These are phyloP conservation scores for Arachis monticola DNA, from an alignment of 331 rosid genomes.

Conservation along the genomic window DNA sequence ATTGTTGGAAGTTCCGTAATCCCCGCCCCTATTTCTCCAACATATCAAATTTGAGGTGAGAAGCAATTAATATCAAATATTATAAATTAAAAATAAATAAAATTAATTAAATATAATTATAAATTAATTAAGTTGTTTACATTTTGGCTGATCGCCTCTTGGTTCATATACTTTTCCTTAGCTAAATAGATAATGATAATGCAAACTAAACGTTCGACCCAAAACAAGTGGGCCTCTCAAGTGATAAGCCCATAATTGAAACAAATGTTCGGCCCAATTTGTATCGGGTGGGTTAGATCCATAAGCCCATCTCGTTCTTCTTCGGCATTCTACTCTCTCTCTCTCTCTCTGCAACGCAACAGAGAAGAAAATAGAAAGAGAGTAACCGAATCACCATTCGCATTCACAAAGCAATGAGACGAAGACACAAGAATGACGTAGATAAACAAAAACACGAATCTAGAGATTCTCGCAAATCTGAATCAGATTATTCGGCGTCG, in stretches of 20 bases:
- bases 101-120: too few relatives aligned
- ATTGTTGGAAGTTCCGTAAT: too few relatives aligned
- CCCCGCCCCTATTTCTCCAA: too few relatives aligned
- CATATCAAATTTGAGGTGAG: too few relatives aligned
- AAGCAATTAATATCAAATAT: too few relatives aligned
- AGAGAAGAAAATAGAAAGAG: not conserved
- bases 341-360: not conserved
- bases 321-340: not conserved
- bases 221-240: not conserved
- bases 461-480: conserved; percentile 27
- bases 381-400: not conserved
- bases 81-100: too few relatives aligned
- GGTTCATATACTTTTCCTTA: too few relatives aligned
- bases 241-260: not conserved
- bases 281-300: not conserved
- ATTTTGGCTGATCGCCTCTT: too few relatives aligned
- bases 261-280: not conserved
- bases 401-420: conserved; percentile 41
- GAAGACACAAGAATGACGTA: conserved; percentile 30
- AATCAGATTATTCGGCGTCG: conserved; percentile 20
- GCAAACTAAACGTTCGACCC: too few relatives aligned
- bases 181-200: too few relatives aligned
- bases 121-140: too few relatives aligned
- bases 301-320: not conserved
- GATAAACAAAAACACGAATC: not conserved